These are phyloP conservation scores for Cyberlindnera euphorbiiphila DNA, from an alignment of 805 yeast species.

Conservation along the genomic window DNA sequence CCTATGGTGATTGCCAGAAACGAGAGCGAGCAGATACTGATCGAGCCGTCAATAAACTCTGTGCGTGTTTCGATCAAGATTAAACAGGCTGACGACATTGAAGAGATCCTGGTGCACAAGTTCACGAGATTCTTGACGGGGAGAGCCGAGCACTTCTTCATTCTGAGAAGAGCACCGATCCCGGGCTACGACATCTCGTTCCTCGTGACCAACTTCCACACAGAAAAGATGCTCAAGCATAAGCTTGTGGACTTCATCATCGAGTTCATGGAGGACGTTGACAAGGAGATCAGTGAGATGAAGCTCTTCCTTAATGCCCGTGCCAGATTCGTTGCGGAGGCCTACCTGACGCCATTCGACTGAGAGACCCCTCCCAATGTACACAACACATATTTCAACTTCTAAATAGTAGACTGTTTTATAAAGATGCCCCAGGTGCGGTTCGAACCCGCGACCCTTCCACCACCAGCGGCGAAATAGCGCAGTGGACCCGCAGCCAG, in stretches of 20 bases:
- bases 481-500: too few relatives aligned
- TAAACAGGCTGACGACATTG: constrained; percentile 97
- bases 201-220: constrained; percentile 88
- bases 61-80: constrained; percentile 87
- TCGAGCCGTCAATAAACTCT: constrained; percentile 92
- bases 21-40: constrained; percentile 86
- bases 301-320: constrained; percentile 94
- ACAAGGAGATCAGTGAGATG: constrained; percentile 97
- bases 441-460: constrained; percentile 1
- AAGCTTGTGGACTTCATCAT: constrained; percentile 94
- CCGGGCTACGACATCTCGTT: constrained; percentile 92
- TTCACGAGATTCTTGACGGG: constrained; percentile 91
- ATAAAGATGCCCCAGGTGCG: too few relatives aligned
- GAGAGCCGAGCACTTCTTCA: constrained; percentile 92
- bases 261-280: constrained; percentile 99
- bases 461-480: too few relatives aligned
- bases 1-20: constrained; percentile 90
- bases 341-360: constrained; percentile 87
- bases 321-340: constrained; percentile 97
- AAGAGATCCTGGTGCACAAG: constrained; percentile 88
- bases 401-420: too few relatives aligned
- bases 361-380: constrained; percentile 23
- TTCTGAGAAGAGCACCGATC: constrained; percentile 86
- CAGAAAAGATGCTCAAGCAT: constrained; percentile 92
- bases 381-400: neutral